Conservation (phyloP, 2,329 filamentous ascomycete genomes). For the Canariomyces notabilis region DNA sequence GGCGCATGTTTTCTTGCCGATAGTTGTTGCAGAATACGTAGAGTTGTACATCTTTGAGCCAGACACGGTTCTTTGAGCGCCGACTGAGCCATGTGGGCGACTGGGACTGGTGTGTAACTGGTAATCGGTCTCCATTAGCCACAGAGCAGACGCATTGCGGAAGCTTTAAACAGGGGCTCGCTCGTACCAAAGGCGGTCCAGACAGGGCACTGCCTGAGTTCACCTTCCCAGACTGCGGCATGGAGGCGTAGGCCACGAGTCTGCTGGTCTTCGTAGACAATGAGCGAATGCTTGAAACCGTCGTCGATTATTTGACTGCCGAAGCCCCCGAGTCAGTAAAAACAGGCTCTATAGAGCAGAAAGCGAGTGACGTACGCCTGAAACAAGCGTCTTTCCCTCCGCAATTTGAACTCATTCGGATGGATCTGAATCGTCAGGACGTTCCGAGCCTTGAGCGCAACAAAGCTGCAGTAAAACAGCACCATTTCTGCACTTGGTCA, state of each 20-base stretch:
- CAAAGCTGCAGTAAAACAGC: slow-evolving; percentile 54
- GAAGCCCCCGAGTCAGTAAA: not conserved
- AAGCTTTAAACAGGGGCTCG: not conserved
- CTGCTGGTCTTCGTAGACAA: slow-evolving; percentile 47
- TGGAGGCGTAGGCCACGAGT: slow-evolving; percentile 50
- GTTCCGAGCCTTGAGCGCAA: slow-evolving; percentile 51
- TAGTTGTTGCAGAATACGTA: slow-evolving; percentile 58
- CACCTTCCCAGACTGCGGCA: slow-evolving; percentile 51
- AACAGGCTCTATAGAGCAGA: too few species aligned
- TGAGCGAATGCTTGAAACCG: slow-evolving; percentile 47
- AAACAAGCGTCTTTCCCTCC: slow-evolving; percentile 48
- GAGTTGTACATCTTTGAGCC: slow-evolving; percentile 49
- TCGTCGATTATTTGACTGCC: slow-evolving; percentile 53
- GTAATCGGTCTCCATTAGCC: not conserved
- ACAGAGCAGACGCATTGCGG: not conserved
- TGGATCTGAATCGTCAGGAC: slow-evolving; percentile 39
- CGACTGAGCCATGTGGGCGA: slow-evolving; percentile 48
- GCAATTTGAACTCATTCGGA: slow-evolving; percentile 41
- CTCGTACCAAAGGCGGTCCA: slow-evolving; percentile 59
- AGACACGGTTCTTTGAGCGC: slow-evolving; percentile 42
- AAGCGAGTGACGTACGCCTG: slow-evolving; percentile 47
- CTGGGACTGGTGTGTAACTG: slow-evolving; percentile 49
- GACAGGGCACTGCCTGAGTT: slow-evolving; percentile 50
- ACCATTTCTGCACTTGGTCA: slow-evolving; percentile 46
- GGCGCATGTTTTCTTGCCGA: slow-evolving; percentile 47